Percentiles rank a stretch among this genome's conserved stretches.
Evolutionary conservation across 1,139 yeast species (phyloP).

Genomic region (Hansenula anomala): DNA sequence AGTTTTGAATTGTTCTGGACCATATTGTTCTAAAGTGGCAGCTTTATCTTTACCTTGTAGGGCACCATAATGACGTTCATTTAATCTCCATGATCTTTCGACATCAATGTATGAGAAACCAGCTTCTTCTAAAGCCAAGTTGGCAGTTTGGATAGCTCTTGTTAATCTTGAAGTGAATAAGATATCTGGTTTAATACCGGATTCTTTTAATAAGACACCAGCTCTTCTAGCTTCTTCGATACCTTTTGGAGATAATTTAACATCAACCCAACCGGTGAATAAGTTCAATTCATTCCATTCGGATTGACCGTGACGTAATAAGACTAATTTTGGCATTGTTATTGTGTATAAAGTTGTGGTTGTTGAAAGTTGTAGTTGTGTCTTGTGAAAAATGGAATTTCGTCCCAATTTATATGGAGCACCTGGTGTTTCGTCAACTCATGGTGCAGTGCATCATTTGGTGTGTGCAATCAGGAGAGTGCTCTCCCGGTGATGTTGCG

Average conservation of each 20-base stretch:
- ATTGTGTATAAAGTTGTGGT: neutral
- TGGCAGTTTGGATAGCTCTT: conserved; percentile 97
- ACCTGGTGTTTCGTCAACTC: conserved; percentile 3
- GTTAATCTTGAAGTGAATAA: conserved; percentile 88
- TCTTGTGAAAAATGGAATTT: neutral
- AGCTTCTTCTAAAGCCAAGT: conserved; percentile 86
- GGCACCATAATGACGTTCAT: conserved; percentile 99
- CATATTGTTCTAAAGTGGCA: conserved; percentile 81
- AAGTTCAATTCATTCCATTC: conserved; percentile 98
- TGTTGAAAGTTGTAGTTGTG: neutral
- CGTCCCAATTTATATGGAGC: too few relatives aligned
- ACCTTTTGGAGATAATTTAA: conserved; percentile 79
- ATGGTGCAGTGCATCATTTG: neutral
- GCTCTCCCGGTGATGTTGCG: neutral
- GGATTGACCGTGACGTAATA: conserved; percentile 98
- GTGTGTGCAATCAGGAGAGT: conserved; percentile 1
- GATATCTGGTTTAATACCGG: conserved; percentile 79
- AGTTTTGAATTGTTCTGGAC: conserved; percentile 89
- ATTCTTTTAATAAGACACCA: conserved; percentile 87
- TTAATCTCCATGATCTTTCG: conserved; percentile 95
- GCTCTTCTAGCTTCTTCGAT: conserved; percentile 89
- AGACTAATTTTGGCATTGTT: conserved; percentile 62
- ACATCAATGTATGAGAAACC: conserved; percentile 92
- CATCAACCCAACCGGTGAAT: conserved; percentile 99
- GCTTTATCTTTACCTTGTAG: conserved; percentile 99